A percentile compares a stretch with the other conserved stretches of the same genome.
These are phyloP conservation scores for Camellia lanceoleosa DNA, from an alignment of 148 eudicot species.

Conservation along the genomic window DNA sequence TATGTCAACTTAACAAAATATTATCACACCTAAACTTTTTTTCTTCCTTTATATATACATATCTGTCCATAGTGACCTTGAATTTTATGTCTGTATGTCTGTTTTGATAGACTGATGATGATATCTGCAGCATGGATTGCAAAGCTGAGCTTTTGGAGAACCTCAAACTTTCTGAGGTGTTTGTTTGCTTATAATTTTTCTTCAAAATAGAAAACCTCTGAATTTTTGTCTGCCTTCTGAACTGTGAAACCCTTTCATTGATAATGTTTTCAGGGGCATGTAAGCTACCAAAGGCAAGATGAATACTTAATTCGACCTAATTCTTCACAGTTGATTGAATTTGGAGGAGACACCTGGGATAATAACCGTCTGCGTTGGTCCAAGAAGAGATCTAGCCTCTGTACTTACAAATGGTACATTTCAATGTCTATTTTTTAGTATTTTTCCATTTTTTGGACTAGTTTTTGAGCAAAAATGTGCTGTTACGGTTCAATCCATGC, in stretches of 20 bases:
- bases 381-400: constrained; percentile 55
- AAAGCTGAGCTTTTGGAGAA: constrained; percentile 66
- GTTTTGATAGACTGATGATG: constrained; percentile 67
- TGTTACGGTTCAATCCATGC: not conserved
- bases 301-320: constrained; percentile 22
- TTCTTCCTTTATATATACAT: not conserved
- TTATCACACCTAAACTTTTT: not conserved
- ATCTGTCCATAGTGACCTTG: not conserved
- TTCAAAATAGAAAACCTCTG: not conserved
- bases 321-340: constrained; percentile 32
- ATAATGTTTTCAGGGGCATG: constrained; percentile 29
- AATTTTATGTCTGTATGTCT: constrained; percentile 9
- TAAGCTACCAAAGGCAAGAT: constrained; percentile 20
- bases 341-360: constrained; percentile 67
- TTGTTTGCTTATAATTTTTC: constrained; percentile 16
- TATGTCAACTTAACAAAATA: constrained; percentile 2
- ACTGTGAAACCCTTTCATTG: not conserved
- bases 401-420: constrained; percentile 69
- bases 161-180: constrained; percentile 42
- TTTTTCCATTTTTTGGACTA: not conserved
- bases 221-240: not conserved
- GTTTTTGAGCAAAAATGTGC: not conserved
- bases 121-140: constrained; percentile 85
- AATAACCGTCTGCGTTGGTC: constrained; percentile 66
- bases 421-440: not conserved